A percentile compares a stretch with the other conserved stretches of the same genome.
Conservation (phyloP, 345 rosid species). For the Populus euphratica region DNA sequence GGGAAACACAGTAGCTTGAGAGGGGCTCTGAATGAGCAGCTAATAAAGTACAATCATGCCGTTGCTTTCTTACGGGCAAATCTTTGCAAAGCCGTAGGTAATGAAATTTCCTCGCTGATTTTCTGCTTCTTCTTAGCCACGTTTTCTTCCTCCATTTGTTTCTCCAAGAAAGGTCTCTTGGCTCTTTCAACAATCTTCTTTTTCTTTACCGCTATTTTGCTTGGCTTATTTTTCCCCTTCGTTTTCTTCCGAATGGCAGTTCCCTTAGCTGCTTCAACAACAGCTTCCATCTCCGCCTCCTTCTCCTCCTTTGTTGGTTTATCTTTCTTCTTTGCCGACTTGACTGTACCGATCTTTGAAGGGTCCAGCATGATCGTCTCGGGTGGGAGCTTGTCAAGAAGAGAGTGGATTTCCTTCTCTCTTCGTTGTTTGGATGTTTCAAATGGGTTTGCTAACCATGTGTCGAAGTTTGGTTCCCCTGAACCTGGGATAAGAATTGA, state of each 20-base stretch:
- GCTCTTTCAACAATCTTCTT: slow-evolving; percentile 47
- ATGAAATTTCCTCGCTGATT: slow-evolving; percentile 34
- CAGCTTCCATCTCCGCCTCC: slow-evolving; percentile 65
- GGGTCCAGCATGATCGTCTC: slow-evolving; percentile 93
- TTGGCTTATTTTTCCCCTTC: slow-evolving; percentile 77
- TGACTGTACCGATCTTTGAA: slow-evolving; percentile 73
- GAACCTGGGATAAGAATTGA: slow-evolving; percentile 85
- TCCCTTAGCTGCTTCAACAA: slow-evolving; percentile 55
- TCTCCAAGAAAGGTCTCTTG: slow-evolving; percentile 70
- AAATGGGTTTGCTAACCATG: slow-evolving; percentile 90
- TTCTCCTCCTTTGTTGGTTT: slow-evolving; percentile 51
- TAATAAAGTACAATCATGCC: background rate
- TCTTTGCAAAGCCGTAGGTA: slow-evolving; percentile 58
- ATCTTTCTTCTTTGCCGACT: slow-evolving; percentile 51
- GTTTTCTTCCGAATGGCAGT: slow-evolving; percentile 60
- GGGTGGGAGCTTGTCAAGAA: slow-evolving; percentile 90
- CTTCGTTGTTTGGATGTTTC: slow-evolving; percentile 82
- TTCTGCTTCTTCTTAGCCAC: slow-evolving; percentile 55
- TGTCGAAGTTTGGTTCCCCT: slow-evolving; percentile 91
- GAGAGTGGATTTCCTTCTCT: slow-evolving; percentile 77
- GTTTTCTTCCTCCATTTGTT: slow-evolving; percentile 29
- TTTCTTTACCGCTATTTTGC: slow-evolving; percentile 62
- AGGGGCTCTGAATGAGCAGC: background rate
- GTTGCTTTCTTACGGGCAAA: slow-evolving; percentile 39
- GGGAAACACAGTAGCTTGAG: background rate